Percentiles rank a stretch among this genome's conserved stretches.
Conservation (phyloP, 257 asterid genomes). For the Penstemon davidsonii region DNA sequence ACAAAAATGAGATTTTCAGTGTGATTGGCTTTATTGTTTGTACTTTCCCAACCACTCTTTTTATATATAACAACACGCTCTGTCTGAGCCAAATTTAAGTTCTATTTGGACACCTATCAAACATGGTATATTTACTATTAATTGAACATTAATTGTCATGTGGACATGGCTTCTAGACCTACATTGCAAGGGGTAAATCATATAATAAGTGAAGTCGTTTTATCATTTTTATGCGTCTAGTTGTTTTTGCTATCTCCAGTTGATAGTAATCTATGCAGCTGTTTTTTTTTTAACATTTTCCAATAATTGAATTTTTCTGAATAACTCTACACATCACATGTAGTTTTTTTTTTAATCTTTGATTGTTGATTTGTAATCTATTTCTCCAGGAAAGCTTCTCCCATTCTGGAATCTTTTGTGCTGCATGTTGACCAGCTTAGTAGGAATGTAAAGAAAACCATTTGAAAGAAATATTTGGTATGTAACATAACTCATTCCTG, state of each 20-base stretch:
- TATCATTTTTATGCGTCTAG: neutral
- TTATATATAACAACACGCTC: too few species aligned
- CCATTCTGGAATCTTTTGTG: conserved; percentile 81
- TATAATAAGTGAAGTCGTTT: neutral
- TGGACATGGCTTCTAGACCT: neutral
- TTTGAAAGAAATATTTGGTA: conserved; percentile 95
- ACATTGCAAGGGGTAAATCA: neutral
- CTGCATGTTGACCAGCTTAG: conserved; percentile 90
- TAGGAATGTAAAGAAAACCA: conserved; percentile 95
- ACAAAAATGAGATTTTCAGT: neutral
- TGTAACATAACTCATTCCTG: conserved; percentile 15
- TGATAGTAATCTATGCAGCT: neutral
- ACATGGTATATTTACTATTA: neutral
- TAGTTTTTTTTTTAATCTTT: conserved; percentile 3
- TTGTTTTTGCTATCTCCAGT: neutral
- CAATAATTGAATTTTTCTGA: neutral
- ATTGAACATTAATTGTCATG: neutral
- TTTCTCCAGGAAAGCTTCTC: conserved; percentile 83
- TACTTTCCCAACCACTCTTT: neutral
- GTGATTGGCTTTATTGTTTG: neutral
- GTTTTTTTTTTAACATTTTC: neutral
- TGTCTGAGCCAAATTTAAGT: too few species aligned
- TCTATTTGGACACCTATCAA: neutral
- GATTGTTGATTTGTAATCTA: conserved; percentile 12
- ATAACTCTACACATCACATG: neutral